A percentile compares a stretch with the other conserved stretches of the same genome.
These are phyloP conservation scores for Pistacia integerrima DNA, from an alignment of 345 rosid genomes.

Conservation along the genomic window DNA sequence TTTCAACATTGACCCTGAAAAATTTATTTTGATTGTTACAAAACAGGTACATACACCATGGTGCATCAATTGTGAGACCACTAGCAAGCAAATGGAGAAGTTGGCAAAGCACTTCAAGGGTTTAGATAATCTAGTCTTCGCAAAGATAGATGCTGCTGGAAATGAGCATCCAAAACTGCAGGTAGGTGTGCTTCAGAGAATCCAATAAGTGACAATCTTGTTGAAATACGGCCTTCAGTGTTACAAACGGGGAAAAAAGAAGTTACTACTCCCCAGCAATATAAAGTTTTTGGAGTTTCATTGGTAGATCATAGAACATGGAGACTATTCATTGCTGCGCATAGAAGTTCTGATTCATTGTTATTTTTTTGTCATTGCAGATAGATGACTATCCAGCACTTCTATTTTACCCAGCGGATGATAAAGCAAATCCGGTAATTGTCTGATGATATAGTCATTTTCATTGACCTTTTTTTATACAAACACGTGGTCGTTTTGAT, in stretches of 20 bases:
- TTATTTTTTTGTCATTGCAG: constrained; percentile 38
- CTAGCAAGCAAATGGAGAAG: constrained; percentile 75
- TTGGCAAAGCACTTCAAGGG: constrained; percentile 90
- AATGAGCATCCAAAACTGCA: constrained; percentile 82
- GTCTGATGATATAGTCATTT: background rate
- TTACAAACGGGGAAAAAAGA: background rate
- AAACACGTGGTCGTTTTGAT: constrained; percentile 15
- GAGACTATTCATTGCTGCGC: background rate
- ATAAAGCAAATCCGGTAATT: constrained; percentile 69
- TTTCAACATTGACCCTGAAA: background rate
- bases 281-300: background rate
- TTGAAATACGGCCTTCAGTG: background rate
- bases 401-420: constrained; percentile 57
- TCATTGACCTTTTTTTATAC: background rate
- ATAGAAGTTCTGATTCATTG: background rate
- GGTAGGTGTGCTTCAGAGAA: constrained; percentile 34
- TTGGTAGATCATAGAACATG: background rate
- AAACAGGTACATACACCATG: constrained; percentile 81
- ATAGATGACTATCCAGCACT: constrained; percentile 68
- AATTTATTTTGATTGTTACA: constrained; percentile 5
- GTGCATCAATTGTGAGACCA: constrained; percentile 73
- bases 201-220: background rate
- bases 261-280: background rate
- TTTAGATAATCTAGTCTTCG: constrained; percentile 56
- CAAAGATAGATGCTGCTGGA: constrained; percentile 82